phyloP scores from a whole-genome alignment of 805 yeast genomes.

The Cyberlindnera petersonii region DNA sequence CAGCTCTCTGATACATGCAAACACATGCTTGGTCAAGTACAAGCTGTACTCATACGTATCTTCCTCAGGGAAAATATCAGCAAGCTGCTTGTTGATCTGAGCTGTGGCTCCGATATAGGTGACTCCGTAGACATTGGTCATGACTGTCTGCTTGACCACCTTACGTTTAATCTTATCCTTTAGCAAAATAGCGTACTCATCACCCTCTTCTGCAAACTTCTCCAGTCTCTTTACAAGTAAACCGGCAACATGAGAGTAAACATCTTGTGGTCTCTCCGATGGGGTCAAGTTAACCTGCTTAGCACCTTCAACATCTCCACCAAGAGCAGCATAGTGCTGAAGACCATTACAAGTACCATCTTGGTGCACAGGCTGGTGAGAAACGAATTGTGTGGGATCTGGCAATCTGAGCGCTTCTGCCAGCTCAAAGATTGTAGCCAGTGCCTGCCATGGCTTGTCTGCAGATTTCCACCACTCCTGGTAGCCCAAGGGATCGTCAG shows the following conservation, averaged over 20 bases:
- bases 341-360: constrained; percentile 87
- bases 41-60: constrained; percentile 47
- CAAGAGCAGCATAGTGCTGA: constrained; percentile 84
- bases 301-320: constrained; percentile 84
- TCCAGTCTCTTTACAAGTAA: constrained; percentile 55
- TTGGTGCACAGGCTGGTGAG: constrained; percentile 78
- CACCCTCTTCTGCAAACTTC: constrained; percentile 49
- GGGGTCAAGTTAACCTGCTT: constrained; percentile 73
- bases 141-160: constrained; percentile 93
- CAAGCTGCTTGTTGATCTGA: constrained; percentile 78
- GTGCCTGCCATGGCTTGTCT: constrained; percentile 82
- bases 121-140: constrained; percentile 98
- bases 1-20: constrained; percentile 77
- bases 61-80: constrained; percentile 50
- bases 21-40: constrained; percentile 74
- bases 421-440: constrained; percentile 66
- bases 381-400: constrained; percentile 61
- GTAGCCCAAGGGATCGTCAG: constrained; percentile 55
- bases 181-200: constrained; percentile 42
- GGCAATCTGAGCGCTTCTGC: constrained; percentile 54
- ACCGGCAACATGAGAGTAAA: constrained; percentile 65
- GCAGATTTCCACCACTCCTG: constrained; percentile 67
- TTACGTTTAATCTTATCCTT: constrained; percentile 72
- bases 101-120: constrained; percentile 90
- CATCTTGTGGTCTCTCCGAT: constrained; percentile 71